Percentiles rank a stretch among this genome's conserved stretches.
Evolutionary conservation across 2,329 filamentous ascomycete species (phyloP).

Genomic region (Bipolaris sorokiniana): DNA sequence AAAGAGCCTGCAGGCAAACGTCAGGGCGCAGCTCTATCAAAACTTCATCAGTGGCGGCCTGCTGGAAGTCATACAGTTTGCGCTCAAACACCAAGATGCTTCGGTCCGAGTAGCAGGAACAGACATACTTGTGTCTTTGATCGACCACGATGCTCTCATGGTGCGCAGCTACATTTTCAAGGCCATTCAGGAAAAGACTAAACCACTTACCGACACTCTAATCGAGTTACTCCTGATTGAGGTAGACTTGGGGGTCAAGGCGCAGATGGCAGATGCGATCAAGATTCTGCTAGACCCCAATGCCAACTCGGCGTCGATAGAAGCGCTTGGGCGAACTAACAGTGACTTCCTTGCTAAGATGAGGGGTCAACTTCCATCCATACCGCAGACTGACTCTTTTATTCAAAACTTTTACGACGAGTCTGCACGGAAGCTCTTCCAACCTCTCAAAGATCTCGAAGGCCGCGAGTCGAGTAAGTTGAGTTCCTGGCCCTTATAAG

Average conservation of each 20-base stretch:
- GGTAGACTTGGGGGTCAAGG: constrained; percentile 91
- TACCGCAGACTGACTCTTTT: constrained; percentile 81
- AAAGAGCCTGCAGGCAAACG: constrained; percentile 88
- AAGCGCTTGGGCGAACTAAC: constrained; percentile 65
- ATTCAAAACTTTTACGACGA: constrained; percentile 88
- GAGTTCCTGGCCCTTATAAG: neutral
- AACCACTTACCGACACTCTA: constrained; percentile 85
- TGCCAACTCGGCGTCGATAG: constrained; percentile 64
- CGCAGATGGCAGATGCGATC: constrained; percentile 92
- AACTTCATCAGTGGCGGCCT: constrained; percentile 90
- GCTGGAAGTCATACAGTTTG: constrained; percentile 88
- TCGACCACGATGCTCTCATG: constrained; percentile 94
- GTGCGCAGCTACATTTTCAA: constrained; percentile 92
- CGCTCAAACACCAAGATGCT: constrained; percentile 82
- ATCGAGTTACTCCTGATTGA: constrained; percentile 92
- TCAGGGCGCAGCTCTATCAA: constrained; percentile 80
- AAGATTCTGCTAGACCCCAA: constrained; percentile 87
- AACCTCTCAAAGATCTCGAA: constrained; percentile 82
- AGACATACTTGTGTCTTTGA: constrained; percentile 89
- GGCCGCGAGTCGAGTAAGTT: constrained; percentile 61
- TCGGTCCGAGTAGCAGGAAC: constrained; percentile 88
- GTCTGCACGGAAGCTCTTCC: constrained; percentile 83
- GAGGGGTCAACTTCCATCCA: constrained; percentile 56
- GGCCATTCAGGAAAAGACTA: constrained; percentile 84
- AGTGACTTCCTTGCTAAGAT: constrained; percentile 72